Percentiles rank a stretch among this genome's conserved stretches.
phyloP scores from a whole-genome alignment of 2,329 filamentous ascomycete genomes.

The Xylariaceae sp. region DNA sequence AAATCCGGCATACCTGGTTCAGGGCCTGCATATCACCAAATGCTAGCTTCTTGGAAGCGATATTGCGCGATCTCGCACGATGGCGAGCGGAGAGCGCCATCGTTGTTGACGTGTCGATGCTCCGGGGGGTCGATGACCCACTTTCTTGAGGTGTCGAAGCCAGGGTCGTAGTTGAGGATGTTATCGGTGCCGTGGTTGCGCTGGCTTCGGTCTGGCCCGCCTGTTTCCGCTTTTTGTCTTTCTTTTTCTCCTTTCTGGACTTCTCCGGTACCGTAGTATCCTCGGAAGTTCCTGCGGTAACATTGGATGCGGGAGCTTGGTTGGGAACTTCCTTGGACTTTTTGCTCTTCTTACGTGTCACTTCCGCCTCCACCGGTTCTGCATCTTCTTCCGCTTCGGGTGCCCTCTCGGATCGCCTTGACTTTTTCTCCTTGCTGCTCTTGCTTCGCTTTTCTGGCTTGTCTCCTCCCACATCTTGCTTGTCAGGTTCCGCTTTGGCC shows the following conservation, averaged over 20 bases:
- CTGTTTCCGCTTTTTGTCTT: conserved; percentile 38
- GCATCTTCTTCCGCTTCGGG: conserved; percentile 18
- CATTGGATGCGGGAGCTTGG: conserved; percentile 27
- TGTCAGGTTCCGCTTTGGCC: conserved; percentile 16
- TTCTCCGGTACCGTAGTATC: conserved; percentile 31
- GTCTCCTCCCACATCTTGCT: conserved; percentile 22
- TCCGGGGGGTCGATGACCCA: conserved; percentile 36
- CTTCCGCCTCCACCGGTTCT: conserved; percentile 7
- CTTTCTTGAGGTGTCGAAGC: conserved; percentile 30
- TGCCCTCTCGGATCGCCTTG: conserved; percentile 28
- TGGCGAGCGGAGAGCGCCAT: conserved; percentile 56
- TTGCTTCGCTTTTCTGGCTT: conserved; percentile 27
- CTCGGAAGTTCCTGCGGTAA: conserved; percentile 21
- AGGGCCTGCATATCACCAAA: conserved; percentile 74
- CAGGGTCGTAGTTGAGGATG: conserved; percentile 21
- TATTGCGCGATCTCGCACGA: conserved; percentile 72
- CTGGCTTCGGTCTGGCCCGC: conserved; percentile 32
- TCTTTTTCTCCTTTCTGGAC: conserved; percentile 41
- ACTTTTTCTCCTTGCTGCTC: conserved; percentile 28
- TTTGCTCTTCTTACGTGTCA: conserved; percentile 28
- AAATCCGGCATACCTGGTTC: conserved; percentile 63
- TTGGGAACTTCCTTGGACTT: conserved; percentile 33
- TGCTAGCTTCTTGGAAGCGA: conserved; percentile 81
- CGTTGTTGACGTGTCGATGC: conserved; percentile 43
- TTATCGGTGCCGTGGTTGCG: conserved; percentile 20